Evolutionary conservation across 2,329 filamentous ascomycete species (phyloP).

Genomic region (Scedosporium dehoogii): DNA sequence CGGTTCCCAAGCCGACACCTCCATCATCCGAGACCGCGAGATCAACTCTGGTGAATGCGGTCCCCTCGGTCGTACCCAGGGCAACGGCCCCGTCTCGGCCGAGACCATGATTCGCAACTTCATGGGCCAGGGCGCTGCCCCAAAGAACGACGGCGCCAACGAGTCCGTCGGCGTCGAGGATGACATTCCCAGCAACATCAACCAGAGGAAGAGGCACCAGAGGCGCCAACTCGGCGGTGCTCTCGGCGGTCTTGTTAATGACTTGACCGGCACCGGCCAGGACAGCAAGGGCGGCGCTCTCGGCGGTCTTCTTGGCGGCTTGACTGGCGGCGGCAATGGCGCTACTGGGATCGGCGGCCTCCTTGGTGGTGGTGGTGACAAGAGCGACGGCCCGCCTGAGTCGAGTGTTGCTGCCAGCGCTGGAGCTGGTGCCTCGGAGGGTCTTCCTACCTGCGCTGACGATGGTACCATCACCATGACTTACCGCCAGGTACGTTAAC

Average conservation of each 20-base stretch:
- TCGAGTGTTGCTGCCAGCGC: slow-evolving; percentile 41
- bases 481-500: slow-evolving; percentile 38
- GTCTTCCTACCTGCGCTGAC: slow-evolving; percentile 51
- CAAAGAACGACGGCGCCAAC: slow-evolving; percentile 22
- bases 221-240: slow-evolving; percentile 13
- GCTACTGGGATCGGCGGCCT: slow-evolving; percentile 20
- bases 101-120: slow-evolving; percentile 47
- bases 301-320: background rate
- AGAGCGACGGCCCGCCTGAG: slow-evolving; percentile 34
- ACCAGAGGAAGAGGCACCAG: slow-evolving; percentile 9
- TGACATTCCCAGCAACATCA: slow-evolving; percentile 20
- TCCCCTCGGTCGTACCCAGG: slow-evolving; percentile 54
- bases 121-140: slow-evolving; percentile 37
- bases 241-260: slow-evolving; percentile 2
- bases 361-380: slow-evolving; percentile 19
- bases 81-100: slow-evolving; percentile 48
- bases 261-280: too few relatives aligned
- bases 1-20: slow-evolving; percentile 59
- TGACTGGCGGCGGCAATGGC: slow-evolving; percentile 17
- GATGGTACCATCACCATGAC: slow-evolving; percentile 53
- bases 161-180: slow-evolving; percentile 32
- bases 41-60: slow-evolving; percentile 40
- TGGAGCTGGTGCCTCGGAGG: slow-evolving; percentile 40
- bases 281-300: too few relatives aligned
- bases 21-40: slow-evolving; percentile 55